phyloP scores from a whole-genome alignment of 2,329 filamentous ascomycete species.

The Stachybotrys echinatus region DNA sequence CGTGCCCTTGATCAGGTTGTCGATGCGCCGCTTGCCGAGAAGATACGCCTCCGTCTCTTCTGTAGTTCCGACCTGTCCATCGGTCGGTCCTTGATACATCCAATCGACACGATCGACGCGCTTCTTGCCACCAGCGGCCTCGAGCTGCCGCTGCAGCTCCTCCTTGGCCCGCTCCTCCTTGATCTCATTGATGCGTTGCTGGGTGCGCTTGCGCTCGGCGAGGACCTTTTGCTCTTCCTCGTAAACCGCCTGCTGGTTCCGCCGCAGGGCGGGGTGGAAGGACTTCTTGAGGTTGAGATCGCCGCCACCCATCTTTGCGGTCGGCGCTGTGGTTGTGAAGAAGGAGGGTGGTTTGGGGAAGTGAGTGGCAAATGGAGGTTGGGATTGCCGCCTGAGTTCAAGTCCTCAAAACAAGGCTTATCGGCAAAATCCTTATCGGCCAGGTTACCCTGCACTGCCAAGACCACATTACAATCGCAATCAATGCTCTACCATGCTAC shows the following conservation, averaged over 20 bases:
- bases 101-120: slow-evolving; percentile 84
- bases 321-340: neutral
- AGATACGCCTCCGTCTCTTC: slow-evolving; percentile 95
- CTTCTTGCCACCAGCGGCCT: slow-evolving; percentile 79
- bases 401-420: neutral
- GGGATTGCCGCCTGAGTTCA: neutral
- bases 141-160: slow-evolving; percentile 84
- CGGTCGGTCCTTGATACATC: slow-evolving; percentile 91
- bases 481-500: neutral
- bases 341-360: slow-evolving; percentile 1
- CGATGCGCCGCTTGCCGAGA: slow-evolving; percentile 86
- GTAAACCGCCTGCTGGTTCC: slow-evolving; percentile 88
- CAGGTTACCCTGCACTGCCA: too few relatives aligned
- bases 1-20: slow-evolving; percentile 71
- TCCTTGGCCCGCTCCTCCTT: slow-evolving; percentile 91
- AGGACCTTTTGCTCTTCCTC: slow-evolving; percentile 88
- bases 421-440: neutral
- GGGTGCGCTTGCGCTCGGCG: slow-evolving; percentile 89
- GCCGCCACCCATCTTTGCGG: slow-evolving; percentile 75
- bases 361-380: neutral
- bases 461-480: neutral
- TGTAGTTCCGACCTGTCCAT: slow-evolving; percentile 66
- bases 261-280: slow-evolving; percentile 87
- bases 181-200: slow-evolving; percentile 86
- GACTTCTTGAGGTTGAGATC: slow-evolving; percentile 94